Conservation (phyloP, 2,329 filamentous ascomycete species). For the Trichoderma sp. region DNA sequence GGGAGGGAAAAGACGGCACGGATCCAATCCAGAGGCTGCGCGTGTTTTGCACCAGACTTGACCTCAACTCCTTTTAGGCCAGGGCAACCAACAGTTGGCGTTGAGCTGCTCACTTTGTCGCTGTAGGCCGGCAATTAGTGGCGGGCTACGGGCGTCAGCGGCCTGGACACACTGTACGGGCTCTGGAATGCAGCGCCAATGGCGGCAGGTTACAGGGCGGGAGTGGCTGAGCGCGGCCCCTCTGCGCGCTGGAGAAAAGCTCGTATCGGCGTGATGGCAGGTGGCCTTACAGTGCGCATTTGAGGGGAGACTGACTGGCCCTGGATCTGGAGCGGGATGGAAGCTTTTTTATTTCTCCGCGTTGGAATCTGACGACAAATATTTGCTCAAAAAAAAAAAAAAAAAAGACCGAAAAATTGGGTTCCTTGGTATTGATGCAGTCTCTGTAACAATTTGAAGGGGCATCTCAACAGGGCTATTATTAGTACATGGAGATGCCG, state of each 20-base stretch:
- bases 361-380: background rate
- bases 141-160: background rate
- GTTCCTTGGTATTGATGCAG: background rate
- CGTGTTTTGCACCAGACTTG: background rate
- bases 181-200: conserved; percentile 11
- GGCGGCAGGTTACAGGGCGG: conserved; percentile 4
- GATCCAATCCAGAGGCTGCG: background rate
- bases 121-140: background rate
- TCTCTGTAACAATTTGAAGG: background rate
- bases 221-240: conserved; percentile 6
- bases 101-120: background rate
- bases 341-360: background rate
- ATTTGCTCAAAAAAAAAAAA: background rate
- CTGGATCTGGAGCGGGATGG: background rate
- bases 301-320: background rate
- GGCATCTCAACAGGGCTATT: background rate
- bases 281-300: background rate
- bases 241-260: background rate
- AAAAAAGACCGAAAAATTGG: background rate
- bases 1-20: background rate
- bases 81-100: background rate
- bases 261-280: conserved; percentile 5
- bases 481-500: background rate
- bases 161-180: background rate
- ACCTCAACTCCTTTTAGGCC: conserved; percentile 13